Evolutionary conservation across 306 rosid species (phyloP).

Genomic region (Spatholobus suberectus): DNA sequence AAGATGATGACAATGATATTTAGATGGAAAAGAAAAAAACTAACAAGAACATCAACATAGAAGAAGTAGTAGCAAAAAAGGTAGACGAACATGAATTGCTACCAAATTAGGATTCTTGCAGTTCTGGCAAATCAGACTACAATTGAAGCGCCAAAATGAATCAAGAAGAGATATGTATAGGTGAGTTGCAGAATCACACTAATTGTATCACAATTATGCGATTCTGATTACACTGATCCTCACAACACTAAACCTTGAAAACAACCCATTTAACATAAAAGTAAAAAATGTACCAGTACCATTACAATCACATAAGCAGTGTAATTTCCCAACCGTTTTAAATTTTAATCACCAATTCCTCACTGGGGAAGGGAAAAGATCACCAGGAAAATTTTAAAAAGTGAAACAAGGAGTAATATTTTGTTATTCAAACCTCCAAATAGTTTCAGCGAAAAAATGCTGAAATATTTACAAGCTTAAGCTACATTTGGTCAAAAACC

Average conservation of each 20-base stretch:
- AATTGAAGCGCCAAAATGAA: background rate
- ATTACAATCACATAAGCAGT: background rate
- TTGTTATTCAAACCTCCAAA: background rate
- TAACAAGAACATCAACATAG: background rate
- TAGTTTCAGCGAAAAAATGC: background rate
- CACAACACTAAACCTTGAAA: background rate
- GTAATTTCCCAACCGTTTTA: background rate
- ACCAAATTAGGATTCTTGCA: background rate
- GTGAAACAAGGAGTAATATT: background rate
- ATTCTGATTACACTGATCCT: background rate
- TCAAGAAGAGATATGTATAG: background rate
- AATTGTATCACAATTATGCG: background rate
- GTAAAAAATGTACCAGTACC: background rate
- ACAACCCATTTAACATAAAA: background rate
- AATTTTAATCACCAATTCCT: constrained; percentile 1
- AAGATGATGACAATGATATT: background rate
- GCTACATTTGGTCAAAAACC: background rate
- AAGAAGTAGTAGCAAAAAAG: background rate
- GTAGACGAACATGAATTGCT: background rate
- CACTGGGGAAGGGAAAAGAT: background rate
- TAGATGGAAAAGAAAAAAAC: background rate
- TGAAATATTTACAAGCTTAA: background rate
- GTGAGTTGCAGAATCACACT: background rate
- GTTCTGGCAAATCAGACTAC: background rate
- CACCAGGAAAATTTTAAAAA: background rate